phyloP scores from a whole-genome alignment of 2,329 filamentous ascomycete genomes.

The Ascochyta rabiei region DNA sequence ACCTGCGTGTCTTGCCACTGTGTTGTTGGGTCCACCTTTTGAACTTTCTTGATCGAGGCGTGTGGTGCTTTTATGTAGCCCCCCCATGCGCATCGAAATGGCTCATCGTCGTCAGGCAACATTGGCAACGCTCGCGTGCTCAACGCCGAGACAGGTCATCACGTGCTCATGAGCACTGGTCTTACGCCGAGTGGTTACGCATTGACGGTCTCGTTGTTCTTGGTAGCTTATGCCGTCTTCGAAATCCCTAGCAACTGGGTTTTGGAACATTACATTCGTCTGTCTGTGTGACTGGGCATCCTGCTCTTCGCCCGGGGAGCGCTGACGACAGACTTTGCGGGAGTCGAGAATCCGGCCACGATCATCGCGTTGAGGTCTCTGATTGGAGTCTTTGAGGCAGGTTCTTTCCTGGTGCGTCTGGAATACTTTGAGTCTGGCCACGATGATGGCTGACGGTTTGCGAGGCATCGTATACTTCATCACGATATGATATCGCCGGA shows the following conservation, averaged over 20 bases:
- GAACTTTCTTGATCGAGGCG: slow-evolving; percentile 60
- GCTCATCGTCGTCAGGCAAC: slow-evolving; percentile 57
- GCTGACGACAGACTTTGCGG: slow-evolving; percentile 53
- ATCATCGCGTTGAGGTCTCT: slow-evolving; percentile 52
- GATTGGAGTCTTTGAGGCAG: slow-evolving; percentile 41
- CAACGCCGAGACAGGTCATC: slow-evolving; percentile 64
- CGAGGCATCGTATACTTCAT: slow-evolving; percentile 56
- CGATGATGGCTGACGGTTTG: not conserved
- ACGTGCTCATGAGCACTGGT: slow-evolving; percentile 65
- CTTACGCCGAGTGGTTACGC: slow-evolving; percentile 65
- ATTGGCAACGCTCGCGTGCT: slow-evolving; percentile 65
- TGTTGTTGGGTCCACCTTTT: slow-evolving; percentile 70
- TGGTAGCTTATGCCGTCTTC: slow-evolving; percentile 46
- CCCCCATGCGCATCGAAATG: not conserved
- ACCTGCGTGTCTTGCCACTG: slow-evolving; percentile 67
- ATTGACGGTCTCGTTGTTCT: slow-evolving; percentile 37
- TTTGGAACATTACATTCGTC: slow-evolving; percentile 61
- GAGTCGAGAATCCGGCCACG: slow-evolving; percentile 50
- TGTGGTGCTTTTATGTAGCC: too few relatives aligned
- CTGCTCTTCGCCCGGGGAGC: slow-evolving; percentile 57
- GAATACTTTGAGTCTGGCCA: too few relatives aligned
- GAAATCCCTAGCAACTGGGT: slow-evolving; percentile 64
- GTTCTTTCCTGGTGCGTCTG: slow-evolving; percentile 33
- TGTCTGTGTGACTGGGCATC: slow-evolving; percentile 44
- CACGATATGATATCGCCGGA: slow-evolving; percentile 62